Percentiles rank a stretch among this genome's conserved stretches.
Conservation (phyloP, 768 basidiomycete species). For the Boletellus sp. region DNA sequence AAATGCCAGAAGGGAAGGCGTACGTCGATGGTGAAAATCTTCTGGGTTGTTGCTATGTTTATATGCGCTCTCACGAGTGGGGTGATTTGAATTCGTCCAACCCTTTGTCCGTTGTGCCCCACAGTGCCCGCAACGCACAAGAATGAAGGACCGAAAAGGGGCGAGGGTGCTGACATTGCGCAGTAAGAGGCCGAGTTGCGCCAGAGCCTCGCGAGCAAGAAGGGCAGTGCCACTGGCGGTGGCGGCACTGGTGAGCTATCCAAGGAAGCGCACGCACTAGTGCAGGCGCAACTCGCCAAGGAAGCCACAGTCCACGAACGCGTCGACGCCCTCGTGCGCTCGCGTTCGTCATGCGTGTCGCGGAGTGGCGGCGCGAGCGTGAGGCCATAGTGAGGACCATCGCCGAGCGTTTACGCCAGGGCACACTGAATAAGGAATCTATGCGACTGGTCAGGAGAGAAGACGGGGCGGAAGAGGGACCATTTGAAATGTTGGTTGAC, state of each 20-base stretch:
- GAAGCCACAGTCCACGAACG: conserved; percentile 65
- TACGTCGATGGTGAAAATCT: conserved; percentile 67
- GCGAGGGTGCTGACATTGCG: conserved; percentile 85
- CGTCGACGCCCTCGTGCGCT: conserved; percentile 66
- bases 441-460: conserved; percentile 52
- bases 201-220: conserved; percentile 79
- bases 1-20: conserved; percentile 74
- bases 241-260: conserved; percentile 49
- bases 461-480: conserved; percentile 22
- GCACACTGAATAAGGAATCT: conserved; percentile 53
- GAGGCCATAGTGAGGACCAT: conserved; percentile 54
- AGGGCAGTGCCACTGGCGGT: conserved; percentile 37
- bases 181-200: conserved; percentile 97
- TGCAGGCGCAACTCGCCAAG: conserved; percentile 78
- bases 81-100: background rate
- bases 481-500: conserved; percentile 74
- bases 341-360: conserved; percentile 61
- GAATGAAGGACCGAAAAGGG: conserved; percentile 54
- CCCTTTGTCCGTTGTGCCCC: no score
- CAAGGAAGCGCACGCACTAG: conserved; percentile 81
- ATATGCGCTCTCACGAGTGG: background rate
- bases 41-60: no score
- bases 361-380: conserved; percentile 45
- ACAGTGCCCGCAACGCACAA: conserved; percentile 65
- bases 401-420: conserved; percentile 58